These are phyloP conservation scores for Neovahlkampfia damariscottae DNA, from an alignment of 78 protist genomes.

Conservation along the genomic window DNA sequence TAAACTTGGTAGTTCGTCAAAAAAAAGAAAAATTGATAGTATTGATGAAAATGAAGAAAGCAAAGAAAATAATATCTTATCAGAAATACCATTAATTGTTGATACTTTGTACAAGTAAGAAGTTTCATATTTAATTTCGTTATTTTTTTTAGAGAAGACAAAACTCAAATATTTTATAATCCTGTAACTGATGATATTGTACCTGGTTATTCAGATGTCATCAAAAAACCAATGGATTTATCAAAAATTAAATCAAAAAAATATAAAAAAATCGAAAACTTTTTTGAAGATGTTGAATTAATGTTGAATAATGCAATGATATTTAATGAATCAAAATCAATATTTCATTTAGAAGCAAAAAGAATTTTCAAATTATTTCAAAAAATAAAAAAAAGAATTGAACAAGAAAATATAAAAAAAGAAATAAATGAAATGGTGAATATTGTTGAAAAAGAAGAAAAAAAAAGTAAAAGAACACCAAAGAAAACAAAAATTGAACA, in stretches of 20 bases:
- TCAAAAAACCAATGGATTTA: background rate
- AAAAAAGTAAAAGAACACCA: background rate
- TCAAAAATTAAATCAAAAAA: background rate
- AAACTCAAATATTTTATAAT: background rate
- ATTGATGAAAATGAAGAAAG: too few species aligned
- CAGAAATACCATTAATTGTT: too few species aligned
- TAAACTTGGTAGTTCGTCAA: too few species aligned
- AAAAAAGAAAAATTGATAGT: too few species aligned
- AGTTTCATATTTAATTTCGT: too few species aligned
- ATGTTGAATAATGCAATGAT: background rate
- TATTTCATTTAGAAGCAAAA: background rate
- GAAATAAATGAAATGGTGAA: background rate
- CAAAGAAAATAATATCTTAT: too few species aligned
- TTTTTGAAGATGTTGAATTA: background rate
- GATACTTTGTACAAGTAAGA: too few species aligned
- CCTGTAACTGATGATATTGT: background rate
- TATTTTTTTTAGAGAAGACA: background rate
- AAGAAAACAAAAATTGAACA: background rate
- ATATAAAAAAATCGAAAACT: background rate
- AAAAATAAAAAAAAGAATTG: background rate
- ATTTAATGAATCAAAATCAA: background rate
- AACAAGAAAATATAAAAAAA: background rate
- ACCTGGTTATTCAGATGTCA: background rate
- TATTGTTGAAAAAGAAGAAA: background rate
- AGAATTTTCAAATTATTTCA: background rate